Percentiles rank a stretch among this genome's conserved stretches.
These are phyloP conservation scores for Ceratocystiopsis brevicomis DNA, from an alignment of 2,329 filamentous ascomycete species.

Conservation along the genomic window DNA sequence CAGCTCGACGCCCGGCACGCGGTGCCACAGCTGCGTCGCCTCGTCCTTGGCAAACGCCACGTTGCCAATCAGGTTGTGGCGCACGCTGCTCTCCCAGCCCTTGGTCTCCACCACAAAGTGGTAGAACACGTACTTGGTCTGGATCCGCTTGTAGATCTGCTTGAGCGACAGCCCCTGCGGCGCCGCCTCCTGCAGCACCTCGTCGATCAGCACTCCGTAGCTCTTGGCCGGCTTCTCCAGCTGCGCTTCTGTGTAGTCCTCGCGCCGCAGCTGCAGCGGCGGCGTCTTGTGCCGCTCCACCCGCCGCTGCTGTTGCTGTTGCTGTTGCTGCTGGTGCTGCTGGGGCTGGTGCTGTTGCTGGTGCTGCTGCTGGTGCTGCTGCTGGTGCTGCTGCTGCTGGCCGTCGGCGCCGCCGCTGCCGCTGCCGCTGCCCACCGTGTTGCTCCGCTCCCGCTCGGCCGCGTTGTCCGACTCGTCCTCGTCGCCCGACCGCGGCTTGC, in stretches of 20 bases:
- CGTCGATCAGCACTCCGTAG: conserved; percentile 41
- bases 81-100: conserved; percentile 48
- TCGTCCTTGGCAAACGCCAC: conserved; percentile 41
- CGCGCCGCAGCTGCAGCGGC: conserved; percentile 33
- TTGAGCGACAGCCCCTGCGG: conserved; percentile 37
- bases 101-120: conserved; percentile 41
- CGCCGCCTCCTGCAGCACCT: conserved; percentile 35
- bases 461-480: conserved; percentile 33
- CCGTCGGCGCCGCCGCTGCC: background rate
- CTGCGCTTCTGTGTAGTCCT: conserved; percentile 38
- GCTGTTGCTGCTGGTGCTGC: conserved; percentile 39
- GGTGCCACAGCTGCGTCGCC: conserved; percentile 35
- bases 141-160: conserved; percentile 45
- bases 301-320: conserved; percentile 35
- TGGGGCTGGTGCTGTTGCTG: conserved; percentile 46
- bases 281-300: conserved; percentile 46
- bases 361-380: conserved; percentile 38
- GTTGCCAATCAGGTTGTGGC: conserved; percentile 43
- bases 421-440: background rate
- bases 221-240: conserved; percentile 43
- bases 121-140: conserved; percentile 38
- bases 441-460: background rate
- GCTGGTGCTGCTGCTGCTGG: background rate
- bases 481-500: conserved; percentile 26
- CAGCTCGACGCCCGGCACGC: conserved; percentile 37